Evolutionary conservation across 495 filamentous ascomycete genomes (phyloP).

Genomic region (Aspergillus bertholletiae): DNA sequence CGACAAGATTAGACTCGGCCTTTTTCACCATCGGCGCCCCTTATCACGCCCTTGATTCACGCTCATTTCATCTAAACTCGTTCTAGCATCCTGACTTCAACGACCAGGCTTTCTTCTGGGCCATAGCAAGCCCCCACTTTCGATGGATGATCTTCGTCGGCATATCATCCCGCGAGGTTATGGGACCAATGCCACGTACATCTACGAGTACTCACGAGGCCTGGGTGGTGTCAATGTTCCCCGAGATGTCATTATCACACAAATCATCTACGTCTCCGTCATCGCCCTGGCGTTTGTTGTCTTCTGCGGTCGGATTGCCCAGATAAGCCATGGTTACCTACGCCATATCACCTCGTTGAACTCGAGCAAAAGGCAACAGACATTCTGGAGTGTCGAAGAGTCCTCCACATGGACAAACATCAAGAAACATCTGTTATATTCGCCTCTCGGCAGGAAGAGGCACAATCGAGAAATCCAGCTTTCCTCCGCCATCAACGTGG

Average conservation of each 20-base stretch:
- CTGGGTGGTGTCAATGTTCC: constrained; percentile 41
- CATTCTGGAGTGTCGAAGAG: constrained; percentile 62
- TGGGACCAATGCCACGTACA: constrained; percentile 37
- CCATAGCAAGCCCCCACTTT: constrained; percentile 4
- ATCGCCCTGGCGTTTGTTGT: constrained; percentile 46
- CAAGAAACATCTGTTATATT: constrained; percentile 79
- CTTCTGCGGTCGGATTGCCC: constrained; percentile 53
- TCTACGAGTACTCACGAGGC: constrained; percentile 43
- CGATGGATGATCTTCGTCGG: constrained; percentile 34
- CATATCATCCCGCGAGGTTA: constrained; percentile 30
- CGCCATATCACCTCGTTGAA: constrained; percentile 68
- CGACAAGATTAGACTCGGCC: constrained; percentile 3
- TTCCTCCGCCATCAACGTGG: constrained; percentile 81
- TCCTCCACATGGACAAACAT: constrained; percentile 63
- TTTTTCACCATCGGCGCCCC: constrained; percentile 2
- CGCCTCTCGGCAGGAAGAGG: constrained; percentile 75
- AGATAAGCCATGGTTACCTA: constrained; percentile 63
- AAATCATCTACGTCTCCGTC: constrained; percentile 45
- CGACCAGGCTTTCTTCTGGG: constrained; percentile 1
- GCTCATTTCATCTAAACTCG: background rate
- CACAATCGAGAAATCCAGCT: constrained; percentile 88
- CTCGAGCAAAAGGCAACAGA: constrained; percentile 44
- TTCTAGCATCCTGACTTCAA: background rate
- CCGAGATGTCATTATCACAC: constrained; percentile 39
- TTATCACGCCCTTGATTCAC: constrained; percentile 3